These are phyloP conservation scores for Garcia nutans DNA, from an alignment of 345 rosid species.

Conservation along the genomic window DNA sequence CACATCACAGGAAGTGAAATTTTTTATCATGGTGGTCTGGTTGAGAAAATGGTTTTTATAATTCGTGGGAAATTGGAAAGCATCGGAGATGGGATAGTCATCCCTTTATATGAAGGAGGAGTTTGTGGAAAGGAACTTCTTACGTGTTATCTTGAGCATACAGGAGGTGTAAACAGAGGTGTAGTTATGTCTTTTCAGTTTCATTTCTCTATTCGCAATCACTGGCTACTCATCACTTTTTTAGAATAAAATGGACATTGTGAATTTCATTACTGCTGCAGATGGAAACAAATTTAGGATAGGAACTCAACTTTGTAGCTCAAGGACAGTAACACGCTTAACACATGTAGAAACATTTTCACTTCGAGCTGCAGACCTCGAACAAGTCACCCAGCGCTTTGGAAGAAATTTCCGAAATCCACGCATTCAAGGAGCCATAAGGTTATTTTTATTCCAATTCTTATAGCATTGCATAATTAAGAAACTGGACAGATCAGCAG, in stretches of 20 bases:
- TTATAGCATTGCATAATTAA: too few relatives aligned
- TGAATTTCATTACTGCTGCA: conserved; percentile 30
- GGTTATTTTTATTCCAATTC: conserved; percentile 34
- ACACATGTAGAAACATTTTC: conserved; percentile 86
- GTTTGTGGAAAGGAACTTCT: conserved; percentile 90
- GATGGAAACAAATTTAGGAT: too few relatives aligned
- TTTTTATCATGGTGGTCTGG: conserved; percentile 50
- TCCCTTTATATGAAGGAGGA: conserved; percentile 60
- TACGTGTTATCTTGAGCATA: conserved; percentile 84
- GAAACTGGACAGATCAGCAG: too few relatives aligned
- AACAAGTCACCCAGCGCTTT: conserved; percentile 74
- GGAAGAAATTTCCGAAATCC: conserved; percentile 59
- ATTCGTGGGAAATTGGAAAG: conserved; percentile 84
- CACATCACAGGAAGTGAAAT: conserved; percentile 66
- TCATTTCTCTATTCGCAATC: too few relatives aligned
- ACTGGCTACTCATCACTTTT: too few relatives aligned
- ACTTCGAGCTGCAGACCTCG: conserved; percentile 70
- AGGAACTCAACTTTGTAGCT: conserved; percentile 48
- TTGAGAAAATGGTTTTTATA: conserved; percentile 82
- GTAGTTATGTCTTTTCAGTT: not conserved
- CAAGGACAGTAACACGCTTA: conserved; percentile 57
- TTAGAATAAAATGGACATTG: too few relatives aligned
- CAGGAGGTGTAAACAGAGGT: too few relatives aligned
- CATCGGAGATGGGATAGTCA: conserved; percentile 44
- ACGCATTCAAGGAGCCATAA: conserved; percentile 82